Conservation (phyloP, 371 early-diverging fungal species). For the Mortierella sp. region DNA sequence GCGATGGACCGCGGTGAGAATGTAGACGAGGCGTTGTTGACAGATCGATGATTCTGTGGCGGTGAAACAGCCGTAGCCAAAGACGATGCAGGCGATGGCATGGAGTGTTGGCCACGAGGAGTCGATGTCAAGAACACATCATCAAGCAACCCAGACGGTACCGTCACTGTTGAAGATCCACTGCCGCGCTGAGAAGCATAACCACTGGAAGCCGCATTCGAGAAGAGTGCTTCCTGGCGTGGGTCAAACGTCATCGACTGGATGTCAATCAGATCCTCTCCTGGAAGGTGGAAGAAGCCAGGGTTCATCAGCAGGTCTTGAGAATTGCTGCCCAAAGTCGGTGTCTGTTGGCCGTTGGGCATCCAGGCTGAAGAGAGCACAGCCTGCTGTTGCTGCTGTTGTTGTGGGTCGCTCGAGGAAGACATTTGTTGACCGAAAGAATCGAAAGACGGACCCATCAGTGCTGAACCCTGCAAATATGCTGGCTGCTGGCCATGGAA, state of each 20-base stretch:
- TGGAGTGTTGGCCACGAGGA: conserved; percentile 3
- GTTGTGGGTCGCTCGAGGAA: conserved; percentile 2
- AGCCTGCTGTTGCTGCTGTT: conserved; percentile 13
- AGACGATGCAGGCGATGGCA: conserved; percentile 23
- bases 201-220: conserved; percentile 33
- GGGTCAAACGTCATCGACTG: conserved; percentile 35
- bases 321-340: conserved; percentile 2
- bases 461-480: conserved; percentile 8
- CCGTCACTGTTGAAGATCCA: not conserved
- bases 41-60: not conserved
- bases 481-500: conserved; percentile 39
- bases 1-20: conserved; percentile 1
- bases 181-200: not conserved
- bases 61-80: conserved; percentile 19
- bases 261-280: conserved; percentile 34
- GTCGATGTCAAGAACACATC: conserved; percentile 36
- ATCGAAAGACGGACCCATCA: not conserved
- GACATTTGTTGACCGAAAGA: not conserved
- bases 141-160: not conserved
- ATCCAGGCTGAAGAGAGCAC: conserved; percentile 13
- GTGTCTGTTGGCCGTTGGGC: conserved; percentile 1
- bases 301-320: not conserved
- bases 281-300: conserved; percentile 7
- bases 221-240: conserved; percentile 36
- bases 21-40: not conserved